Percentiles rank a stretch among this genome's conserved stretches.
phyloP scores from a whole-genome alignment of 2,329 filamentous ascomycete species.

The Zasmidium citrigriseum region DNA sequence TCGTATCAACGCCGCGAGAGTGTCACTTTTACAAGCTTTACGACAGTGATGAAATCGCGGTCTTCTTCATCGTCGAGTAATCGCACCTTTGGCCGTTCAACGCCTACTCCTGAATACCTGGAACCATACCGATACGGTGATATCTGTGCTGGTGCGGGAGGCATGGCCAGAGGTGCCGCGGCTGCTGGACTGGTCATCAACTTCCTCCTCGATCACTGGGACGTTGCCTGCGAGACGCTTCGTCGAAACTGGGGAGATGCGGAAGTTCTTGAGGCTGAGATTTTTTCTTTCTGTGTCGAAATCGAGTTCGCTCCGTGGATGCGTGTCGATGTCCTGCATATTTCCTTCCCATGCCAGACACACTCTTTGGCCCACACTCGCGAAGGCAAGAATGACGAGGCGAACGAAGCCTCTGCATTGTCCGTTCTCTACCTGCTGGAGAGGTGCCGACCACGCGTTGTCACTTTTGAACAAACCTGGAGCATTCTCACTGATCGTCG shows the following conservation, averaged over 20 bases:
- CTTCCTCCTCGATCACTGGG: slow-evolving; percentile 58
- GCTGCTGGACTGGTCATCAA: slow-evolving; percentile 60
- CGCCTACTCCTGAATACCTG: slow-evolving; percentile 46
- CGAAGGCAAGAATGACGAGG: slow-evolving; percentile 60
- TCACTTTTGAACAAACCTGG: slow-evolving; percentile 78
- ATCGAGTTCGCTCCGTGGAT: slow-evolving; percentile 23
- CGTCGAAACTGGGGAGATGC: slow-evolving; percentile 56
- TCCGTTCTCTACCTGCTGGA: slow-evolving; percentile 52
- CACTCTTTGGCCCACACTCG: slow-evolving; percentile 72
- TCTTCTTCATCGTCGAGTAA: neutral
- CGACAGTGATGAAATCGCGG: too few species aligned
- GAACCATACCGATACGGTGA: slow-evolving; percentile 58
- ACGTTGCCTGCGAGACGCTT: slow-evolving; percentile 60
- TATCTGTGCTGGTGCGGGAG: slow-evolving; percentile 72
- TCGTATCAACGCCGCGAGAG: neutral
- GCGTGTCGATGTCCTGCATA: slow-evolving; percentile 67
- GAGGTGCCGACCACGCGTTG: slow-evolving; percentile 63
- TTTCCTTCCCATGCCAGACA: slow-evolving; percentile 76
- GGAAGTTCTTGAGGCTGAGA: slow-evolving; percentile 13
- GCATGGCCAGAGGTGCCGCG: slow-evolving; percentile 65
- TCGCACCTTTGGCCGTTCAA: neutral
- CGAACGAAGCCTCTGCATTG: slow-evolving; percentile 62
- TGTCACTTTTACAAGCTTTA: too few species aligned
- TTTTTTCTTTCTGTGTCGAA: slow-evolving; percentile 51
- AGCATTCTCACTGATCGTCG: slow-evolving; percentile 55